Conservation (phyloP, 352 stramenopile species). For the Proteromonas lacertae region DNA sequence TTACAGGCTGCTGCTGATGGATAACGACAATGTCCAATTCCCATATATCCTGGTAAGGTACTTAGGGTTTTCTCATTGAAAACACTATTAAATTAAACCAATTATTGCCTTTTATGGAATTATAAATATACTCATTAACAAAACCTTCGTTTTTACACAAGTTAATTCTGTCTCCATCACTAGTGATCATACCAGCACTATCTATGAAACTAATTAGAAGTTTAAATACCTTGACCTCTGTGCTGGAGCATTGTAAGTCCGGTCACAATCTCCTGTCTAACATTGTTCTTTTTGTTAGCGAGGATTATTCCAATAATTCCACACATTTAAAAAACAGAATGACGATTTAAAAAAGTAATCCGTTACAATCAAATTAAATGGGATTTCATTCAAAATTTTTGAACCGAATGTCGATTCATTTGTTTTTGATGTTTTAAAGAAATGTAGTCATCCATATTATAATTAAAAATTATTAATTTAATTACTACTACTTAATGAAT, state of each 20-base stretch:
- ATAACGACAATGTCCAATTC: conserved; percentile 88
- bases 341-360: no score
- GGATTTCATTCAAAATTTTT: no score
- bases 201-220: no score
- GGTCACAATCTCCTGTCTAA: conserved; percentile 65
- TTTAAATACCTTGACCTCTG: conserved; percentile 70
- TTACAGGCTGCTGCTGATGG: conserved; percentile 50
- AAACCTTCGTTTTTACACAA: conserved; percentile 88
- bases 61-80: conserved; percentile 94
- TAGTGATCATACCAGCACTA: conserved; percentile 75
- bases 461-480: no score
- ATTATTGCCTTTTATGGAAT: no score
- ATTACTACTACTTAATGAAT: no score
- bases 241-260: conserved; percentile 87
- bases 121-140: conserved; percentile 71
- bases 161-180: conserved; percentile 38
- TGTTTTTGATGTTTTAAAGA: no score
- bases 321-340: no score
- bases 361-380: no score
- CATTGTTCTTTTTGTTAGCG: conserved; percentile 62
- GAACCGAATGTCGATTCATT: no score
- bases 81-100: no score
- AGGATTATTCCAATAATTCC: conserved; percentile 82
- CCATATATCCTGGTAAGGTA: conserved; percentile 62
- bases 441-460: no score